Base-by-base conservation (phyloP, 148 eudicot species). In the Rhododendron mucronatum region DNA sequence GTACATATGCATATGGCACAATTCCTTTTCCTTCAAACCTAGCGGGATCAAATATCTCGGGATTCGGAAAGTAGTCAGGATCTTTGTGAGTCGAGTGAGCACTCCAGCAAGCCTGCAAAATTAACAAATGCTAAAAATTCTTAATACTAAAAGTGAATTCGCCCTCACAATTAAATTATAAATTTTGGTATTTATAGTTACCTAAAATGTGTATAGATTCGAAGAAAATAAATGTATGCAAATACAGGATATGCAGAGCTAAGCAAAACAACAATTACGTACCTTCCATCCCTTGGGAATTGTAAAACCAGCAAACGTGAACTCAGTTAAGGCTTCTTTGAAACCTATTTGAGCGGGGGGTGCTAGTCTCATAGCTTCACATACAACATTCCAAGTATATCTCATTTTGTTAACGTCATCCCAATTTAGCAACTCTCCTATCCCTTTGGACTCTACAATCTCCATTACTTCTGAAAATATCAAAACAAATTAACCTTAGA, bases 271-370 rank as follows among this genome's bases (percentile, higher is more conserved):
- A 30, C 2, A 30, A 2, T 10, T 4, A 33, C 35, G 35, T 33
- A 90, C 92, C 90, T 90, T 90, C 92, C 92, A 90, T 48, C 92
- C 92, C 83, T 80, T 90, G 63, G 92, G 92, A 41, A 90, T 88
- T 3, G 86, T 50, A 51, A 82, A 90, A 37, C 90, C 92, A 12
- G 84, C 90, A 30, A 78, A 88, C 30, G 59, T 83, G 76, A 90
- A 88, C 48, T 90, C 89, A 0, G 78, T 84, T 14, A 90, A 30
- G 47, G 90, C 92, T 61, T 88, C 90, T 83, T 86, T 85, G 78
- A 88, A 90, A 30, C 84, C 55, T 35, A 87, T 85, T 44, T 39
- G 61, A 73, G 80, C 41, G 2, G 92, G 92, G 44, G 92, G 90
- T 7, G 51, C 47, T 59, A 88, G 35, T 84, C 90, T 88, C 92